These are phyloP conservation scores for Sporothrix protearum DNA, from an alignment of 2,329 filamentous ascomycete genomes.

Conservation along the genomic window DNA sequence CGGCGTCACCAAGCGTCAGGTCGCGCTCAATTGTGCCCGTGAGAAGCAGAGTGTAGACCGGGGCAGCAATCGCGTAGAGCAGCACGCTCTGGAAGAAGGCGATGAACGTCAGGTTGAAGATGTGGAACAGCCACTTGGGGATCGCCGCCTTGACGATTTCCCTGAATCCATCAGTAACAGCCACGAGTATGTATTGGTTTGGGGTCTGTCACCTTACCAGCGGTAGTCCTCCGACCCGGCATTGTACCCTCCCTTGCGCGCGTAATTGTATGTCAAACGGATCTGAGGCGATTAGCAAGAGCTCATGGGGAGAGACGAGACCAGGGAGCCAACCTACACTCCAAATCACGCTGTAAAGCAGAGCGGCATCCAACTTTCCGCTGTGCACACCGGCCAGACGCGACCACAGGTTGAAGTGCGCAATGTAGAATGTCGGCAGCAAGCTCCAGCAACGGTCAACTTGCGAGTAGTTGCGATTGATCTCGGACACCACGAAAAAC, in stretches of 20 bases:
- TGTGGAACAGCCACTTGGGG: constrained; percentile 64
- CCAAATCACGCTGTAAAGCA: constrained; percentile 72
- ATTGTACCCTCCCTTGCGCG: constrained; percentile 86
- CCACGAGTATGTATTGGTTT: neutral
- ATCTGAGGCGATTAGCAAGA: constrained; percentile 44
- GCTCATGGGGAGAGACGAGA: neutral
- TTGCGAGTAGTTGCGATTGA: constrained; percentile 95
- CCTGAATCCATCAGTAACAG: constrained; percentile 43
- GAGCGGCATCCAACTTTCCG: constrained; percentile 66
- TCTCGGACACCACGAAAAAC: constrained; percentile 72
- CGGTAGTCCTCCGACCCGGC: constrained; percentile 92
- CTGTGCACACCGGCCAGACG: constrained; percentile 69
- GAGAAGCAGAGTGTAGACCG: constrained; percentile 79
- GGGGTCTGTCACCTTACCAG: constrained; percentile 51
- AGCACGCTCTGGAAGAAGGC: constrained; percentile 77
- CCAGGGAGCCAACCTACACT: constrained; percentile 55
- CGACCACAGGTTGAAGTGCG: constrained; percentile 81
- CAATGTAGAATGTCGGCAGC: constrained; percentile 79
- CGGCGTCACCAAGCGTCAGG: constrained; percentile 45
- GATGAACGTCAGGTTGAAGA: constrained; percentile 90
- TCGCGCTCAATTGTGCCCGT: constrained; percentile 59
- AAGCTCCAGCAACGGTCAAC: constrained; percentile 91
- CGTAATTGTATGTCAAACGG: constrained; percentile 94
- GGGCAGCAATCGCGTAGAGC: constrained; percentile 69
- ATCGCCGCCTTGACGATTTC: constrained; percentile 66